Percentiles rank a stretch among this genome's conserved stretches.
Evolutionary conservation across 2,329 filamentous ascomycete genomes (phyloP).

Genomic region (Aspergillus ibericus): DNA sequence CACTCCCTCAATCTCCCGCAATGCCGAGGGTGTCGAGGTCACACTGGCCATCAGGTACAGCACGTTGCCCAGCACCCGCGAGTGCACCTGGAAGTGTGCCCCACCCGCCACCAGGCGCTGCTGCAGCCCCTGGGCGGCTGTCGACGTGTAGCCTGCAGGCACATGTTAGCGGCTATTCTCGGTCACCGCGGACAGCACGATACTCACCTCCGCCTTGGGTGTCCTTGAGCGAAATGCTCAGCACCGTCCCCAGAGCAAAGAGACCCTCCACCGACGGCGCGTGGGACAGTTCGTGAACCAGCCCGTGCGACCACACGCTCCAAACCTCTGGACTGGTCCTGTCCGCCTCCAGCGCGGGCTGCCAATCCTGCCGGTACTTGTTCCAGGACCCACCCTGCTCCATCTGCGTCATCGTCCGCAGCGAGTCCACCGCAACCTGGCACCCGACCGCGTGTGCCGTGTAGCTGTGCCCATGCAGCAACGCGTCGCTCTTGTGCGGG

Average conservation of each 20-base stretch:
- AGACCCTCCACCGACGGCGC: conserved; percentile 60
- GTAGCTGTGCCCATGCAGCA: conserved; percentile 84
- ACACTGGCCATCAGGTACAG: conserved; percentile 62
- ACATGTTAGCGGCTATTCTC: conserved; percentile 15
- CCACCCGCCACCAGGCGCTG: conserved; percentile 46
- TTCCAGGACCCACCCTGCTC: conserved; percentile 60
- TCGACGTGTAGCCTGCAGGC: conserved; percentile 56
- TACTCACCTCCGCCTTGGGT: conserved; percentile 46
- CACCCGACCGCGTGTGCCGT: conserved; percentile 82
- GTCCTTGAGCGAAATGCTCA: conserved; percentile 64
- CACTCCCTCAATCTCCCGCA: conserved; percentile 43
- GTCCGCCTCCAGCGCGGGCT: background rate
- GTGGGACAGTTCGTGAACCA: conserved; percentile 62
- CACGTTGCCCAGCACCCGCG: conserved; percentile 61
- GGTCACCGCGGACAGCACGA: background rate
- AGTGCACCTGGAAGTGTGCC: conserved; percentile 53
- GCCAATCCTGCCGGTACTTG: conserved; percentile 54
- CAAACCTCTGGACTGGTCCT: conserved; percentile 46
- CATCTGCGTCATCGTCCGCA: conserved; percentile 61
- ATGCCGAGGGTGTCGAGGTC: conserved; percentile 47
- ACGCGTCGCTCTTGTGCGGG: conserved; percentile 71
- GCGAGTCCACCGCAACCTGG: conserved; percentile 69
- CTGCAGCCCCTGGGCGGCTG: conserved; percentile 54
- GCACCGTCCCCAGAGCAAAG: conserved; percentile 72
- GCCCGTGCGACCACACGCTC: conserved; percentile 68